These are phyloP conservation scores for Solanum bukasovii DNA, from an alignment of 257 asterid genomes.

Conservation along the genomic window DNA sequence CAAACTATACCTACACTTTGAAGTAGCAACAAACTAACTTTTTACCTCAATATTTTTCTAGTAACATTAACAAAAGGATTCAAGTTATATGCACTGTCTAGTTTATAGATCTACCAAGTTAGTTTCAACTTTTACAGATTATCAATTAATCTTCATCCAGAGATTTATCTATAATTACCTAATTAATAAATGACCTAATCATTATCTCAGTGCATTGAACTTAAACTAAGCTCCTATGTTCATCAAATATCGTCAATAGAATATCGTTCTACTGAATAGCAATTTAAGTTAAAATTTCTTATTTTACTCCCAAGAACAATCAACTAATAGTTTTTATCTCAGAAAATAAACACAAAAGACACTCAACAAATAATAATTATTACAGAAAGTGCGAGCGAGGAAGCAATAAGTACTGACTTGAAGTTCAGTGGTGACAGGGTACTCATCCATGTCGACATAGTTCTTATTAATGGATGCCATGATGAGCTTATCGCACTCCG, in stretches of 20 bases:
- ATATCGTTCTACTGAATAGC: background rate
- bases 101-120: background rate
- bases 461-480: slow-evolving; percentile 56
- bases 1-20: background rate
- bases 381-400: background rate
- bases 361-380: background rate
- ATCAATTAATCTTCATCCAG: background rate
- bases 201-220: background rate
- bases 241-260: background rate
- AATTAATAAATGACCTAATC: background rate
- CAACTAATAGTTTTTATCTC: no score
- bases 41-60: background rate
- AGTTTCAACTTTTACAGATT: background rate
- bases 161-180: background rate
- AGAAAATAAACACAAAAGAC: background rate
- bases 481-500: slow-evolving; percentile 61
- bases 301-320: background rate
- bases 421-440: slow-evolving; percentile 78
- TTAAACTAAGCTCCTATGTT: background rate
- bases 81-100: background rate
- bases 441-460: slow-evolving; percentile 73
- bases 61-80: background rate
- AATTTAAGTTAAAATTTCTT: background rate
- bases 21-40: background rate
- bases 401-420: slow-evolving; percentile 20